Conservation (phyloP, 176 grass and related monocot genomes). For the Phoenix roebelenii region DNA sequence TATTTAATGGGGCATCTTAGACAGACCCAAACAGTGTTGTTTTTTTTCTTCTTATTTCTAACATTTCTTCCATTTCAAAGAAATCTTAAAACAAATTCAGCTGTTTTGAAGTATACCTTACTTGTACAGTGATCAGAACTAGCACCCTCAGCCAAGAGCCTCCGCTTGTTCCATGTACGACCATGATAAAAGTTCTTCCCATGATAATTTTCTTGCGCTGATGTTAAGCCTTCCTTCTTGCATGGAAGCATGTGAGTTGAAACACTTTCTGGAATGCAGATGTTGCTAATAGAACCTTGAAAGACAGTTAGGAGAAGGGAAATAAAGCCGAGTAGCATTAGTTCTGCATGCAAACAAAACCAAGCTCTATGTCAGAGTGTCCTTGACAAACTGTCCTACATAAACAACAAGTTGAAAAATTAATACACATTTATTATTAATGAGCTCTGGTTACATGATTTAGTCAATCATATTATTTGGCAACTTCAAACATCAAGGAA, state of each 20-base stretch:
- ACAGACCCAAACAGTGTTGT: too few relatives aligned
- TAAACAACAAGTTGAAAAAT: too few relatives aligned
- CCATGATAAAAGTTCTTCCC: not conserved
- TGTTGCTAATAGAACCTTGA: conserved; percentile 39
- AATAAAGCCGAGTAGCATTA: conserved; percentile 96
- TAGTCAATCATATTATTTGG: too few relatives aligned
- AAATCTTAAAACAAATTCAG: not conserved
- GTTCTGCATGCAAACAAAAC: conserved; percentile 46
- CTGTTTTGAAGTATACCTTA: not conserved
- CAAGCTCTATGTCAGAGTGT: conserved; percentile 3
- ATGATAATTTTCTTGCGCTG: too few relatives aligned
- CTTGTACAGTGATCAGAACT: conserved; percentile 32
- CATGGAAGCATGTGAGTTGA: conserved; percentile 55
- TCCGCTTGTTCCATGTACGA: not conserved
- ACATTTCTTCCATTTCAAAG: not conserved
- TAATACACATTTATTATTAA: too few relatives aligned
- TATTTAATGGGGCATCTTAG: too few relatives aligned
- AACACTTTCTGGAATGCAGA: conserved; percentile 56
- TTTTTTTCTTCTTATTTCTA: not conserved
- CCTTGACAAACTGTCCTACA: too few relatives aligned
- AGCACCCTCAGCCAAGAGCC: conserved; percentile 21
- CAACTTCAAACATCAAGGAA: too few relatives aligned
- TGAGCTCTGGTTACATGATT: too few relatives aligned
- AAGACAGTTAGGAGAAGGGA: conserved; percentile 74
- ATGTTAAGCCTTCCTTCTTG: conserved; percentile 16